These are phyloP conservation scores for Alloascoidea africana DNA, from an alignment of 805 yeast genomes.

Conservation along the genomic window DNA sequence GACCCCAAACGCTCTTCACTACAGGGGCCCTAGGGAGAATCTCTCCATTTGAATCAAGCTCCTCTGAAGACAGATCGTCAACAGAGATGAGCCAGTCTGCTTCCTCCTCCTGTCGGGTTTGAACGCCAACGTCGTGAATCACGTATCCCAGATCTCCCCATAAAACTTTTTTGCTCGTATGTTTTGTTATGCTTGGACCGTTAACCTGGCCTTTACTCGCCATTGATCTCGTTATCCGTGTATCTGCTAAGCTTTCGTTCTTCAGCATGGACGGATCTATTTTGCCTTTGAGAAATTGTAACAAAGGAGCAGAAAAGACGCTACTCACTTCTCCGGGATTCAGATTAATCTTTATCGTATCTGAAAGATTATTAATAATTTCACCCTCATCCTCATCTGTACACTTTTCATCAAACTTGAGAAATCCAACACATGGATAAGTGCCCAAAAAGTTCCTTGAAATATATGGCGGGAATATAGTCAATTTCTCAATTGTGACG, in stretches of 20 bases:
- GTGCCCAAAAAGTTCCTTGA: constrained; percentile 77
- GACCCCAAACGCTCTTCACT: constrained; percentile 22
- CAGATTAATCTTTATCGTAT: constrained; percentile 6
- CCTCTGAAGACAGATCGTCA: not conserved
- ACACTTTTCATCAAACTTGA: constrained; percentile 6
- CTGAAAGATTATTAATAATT: constrained; percentile 11
- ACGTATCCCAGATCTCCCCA: constrained; percentile 17
- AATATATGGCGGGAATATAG: constrained; percentile 60
- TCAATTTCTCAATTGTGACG: constrained; percentile 41
- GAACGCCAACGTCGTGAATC: constrained; percentile 4
- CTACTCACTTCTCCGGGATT: constrained; percentile 4
- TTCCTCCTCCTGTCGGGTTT: constrained; percentile 9
- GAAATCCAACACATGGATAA: constrained; percentile 40
- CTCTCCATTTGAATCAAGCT: constrained; percentile 3
- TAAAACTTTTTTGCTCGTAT: constrained; percentile 10
- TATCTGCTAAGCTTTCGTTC: not conserved
- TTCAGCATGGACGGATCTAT: constrained; percentile 3
- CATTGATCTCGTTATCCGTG: too few relatives aligned
- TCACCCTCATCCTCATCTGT: too few relatives aligned
- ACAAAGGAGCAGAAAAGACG: constrained; percentile 5
- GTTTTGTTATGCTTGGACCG: not conserved
- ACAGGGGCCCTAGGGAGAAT: constrained; percentile 11
- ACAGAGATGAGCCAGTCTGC: constrained; percentile 15
- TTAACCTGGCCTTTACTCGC: too few relatives aligned
- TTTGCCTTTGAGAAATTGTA: constrained; percentile 3